Conservation (phyloP, 2,329 filamentous ascomycete species). For the Aureobasidium lini region DNA sequence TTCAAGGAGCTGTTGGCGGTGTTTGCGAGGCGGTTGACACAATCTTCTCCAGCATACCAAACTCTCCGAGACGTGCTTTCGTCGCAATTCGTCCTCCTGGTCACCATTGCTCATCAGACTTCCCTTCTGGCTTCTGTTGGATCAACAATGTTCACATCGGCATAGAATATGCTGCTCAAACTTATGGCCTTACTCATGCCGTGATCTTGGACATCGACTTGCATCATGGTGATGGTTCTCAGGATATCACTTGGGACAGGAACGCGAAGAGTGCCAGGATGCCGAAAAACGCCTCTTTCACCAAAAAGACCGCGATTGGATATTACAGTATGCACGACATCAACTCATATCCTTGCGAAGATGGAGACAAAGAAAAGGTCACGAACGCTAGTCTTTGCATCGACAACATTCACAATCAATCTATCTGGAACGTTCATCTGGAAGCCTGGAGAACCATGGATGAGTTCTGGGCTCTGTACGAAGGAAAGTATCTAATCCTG, state of each 20-base stretch:
- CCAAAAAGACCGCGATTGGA: slow-evolving; percentile 81
- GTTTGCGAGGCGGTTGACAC: slow-evolving; percentile 88
- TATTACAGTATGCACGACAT: slow-evolving; percentile 98
- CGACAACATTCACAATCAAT: slow-evolving; percentile 88
- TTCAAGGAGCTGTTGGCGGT: slow-evolving; percentile 86
- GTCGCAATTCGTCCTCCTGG: slow-evolving; percentile 89
- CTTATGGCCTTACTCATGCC: slow-evolving; percentile 82
- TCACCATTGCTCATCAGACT: slow-evolving; percentile 85
- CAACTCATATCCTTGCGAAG: slow-evolving; percentile 95
- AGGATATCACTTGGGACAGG: slow-evolving; percentile 85
- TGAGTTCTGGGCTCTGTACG: slow-evolving; percentile 87
- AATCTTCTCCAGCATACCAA: slow-evolving; percentile 54
- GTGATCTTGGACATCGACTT: slow-evolving; percentile 90
- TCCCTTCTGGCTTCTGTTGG: slow-evolving; percentile 96
- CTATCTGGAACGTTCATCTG: slow-evolving; percentile 91
- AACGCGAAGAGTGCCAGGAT: slow-evolving; percentile 62
- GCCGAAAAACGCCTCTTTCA: slow-evolving; percentile 62
- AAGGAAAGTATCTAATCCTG: slow-evolving; percentile 66
- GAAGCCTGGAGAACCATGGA: slow-evolving; percentile 74
- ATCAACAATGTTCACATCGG: slow-evolving; percentile 97
- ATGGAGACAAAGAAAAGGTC: slow-evolving; percentile 87
- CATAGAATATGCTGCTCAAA: slow-evolving; percentile 80
- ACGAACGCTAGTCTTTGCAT: slow-evolving; percentile 91
- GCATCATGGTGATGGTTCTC: slow-evolving; percentile 92
- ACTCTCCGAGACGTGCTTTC: slow-evolving; percentile 55